Conservation (phyloP, 2,329 filamentous ascomycete species). For the Hirsutella rhossiliensis region DNA sequence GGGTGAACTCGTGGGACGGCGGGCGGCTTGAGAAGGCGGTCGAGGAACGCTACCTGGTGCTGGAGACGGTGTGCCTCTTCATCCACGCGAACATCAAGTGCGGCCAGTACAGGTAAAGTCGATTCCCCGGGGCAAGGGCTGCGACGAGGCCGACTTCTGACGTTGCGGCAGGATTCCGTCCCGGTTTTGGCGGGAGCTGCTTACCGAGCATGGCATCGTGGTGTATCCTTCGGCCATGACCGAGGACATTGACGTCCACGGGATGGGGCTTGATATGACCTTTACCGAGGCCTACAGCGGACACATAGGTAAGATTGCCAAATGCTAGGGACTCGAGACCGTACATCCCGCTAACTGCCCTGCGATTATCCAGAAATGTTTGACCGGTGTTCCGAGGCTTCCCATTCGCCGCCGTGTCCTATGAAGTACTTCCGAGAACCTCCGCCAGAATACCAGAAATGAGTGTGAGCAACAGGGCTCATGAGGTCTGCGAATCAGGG, state of each 20-base stretch:
- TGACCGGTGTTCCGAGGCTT: conserved; percentile 12
- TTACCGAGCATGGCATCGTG: conserved; percentile 26
- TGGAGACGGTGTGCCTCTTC: conserved; percentile 28
- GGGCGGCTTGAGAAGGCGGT: conserved; percentile 19
- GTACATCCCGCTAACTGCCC: not conserved
- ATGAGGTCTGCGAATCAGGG: too few relatives aligned
- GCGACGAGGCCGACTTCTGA: not conserved
- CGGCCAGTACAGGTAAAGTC: conserved; percentile 22
- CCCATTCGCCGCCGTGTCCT: conserved; percentile 21
- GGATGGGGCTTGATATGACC: conserved; percentile 19
- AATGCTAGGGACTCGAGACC: not conserved
- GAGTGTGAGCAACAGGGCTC: too few relatives aligned
- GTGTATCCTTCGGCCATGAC: conserved; percentile 26
- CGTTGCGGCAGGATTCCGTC: conserved; percentile 17
- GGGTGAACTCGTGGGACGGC: conserved; percentile 19
- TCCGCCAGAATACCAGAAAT: conserved; percentile 19
- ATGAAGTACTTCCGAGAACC: conserved; percentile 25
- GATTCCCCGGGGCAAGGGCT: too few relatives aligned
- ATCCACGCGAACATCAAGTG: conserved; percentile 24
- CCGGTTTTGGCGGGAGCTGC: conserved; percentile 25
- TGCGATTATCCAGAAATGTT: conserved; percentile 19
- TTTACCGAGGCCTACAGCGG: conserved; percentile 24
- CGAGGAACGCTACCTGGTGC: conserved; percentile 19
- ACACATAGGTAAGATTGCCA: conserved; percentile 23
- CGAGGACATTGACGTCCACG: conserved; percentile 20